Conservation (phyloP, 2,329 filamentous ascomycete genomes). For the Endothia cerciana region DNA sequence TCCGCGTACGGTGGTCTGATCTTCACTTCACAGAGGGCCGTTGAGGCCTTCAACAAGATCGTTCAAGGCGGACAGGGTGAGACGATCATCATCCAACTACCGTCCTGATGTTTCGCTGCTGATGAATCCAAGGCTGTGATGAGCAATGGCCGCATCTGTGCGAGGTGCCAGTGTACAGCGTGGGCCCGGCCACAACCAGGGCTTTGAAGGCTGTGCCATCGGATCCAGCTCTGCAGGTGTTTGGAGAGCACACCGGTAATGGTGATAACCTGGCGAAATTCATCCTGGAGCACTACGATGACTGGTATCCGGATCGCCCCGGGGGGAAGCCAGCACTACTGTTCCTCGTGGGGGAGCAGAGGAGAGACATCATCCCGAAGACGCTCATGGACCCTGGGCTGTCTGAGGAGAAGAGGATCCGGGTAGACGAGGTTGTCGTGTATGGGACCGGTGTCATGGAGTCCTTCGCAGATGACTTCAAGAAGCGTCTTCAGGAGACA, state of each 20-base stretch:
- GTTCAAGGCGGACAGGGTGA: constrained; percentile 56
- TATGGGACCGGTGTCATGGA: constrained; percentile 86
- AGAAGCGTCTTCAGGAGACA: constrained; percentile 51
- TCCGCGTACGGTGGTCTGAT: constrained; percentile 73
- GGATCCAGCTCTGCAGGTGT: constrained; percentile 61
- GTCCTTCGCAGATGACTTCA: constrained; percentile 74
- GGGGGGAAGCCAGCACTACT: constrained; percentile 68
- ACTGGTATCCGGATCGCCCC: constrained; percentile 49
- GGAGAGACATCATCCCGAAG: constrained; percentile 86
- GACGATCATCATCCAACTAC: constrained; percentile 22
- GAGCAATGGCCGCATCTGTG: constrained; percentile 56
- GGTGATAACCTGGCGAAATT: constrained; percentile 78
- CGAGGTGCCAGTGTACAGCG: constrained; percentile 71
- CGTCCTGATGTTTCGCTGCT: constrained; percentile 15
- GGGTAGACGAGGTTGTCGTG: constrained; percentile 78
- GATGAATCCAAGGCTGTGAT: constrained; percentile 7
- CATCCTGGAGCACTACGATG: constrained; percentile 77
- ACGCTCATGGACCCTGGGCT: constrained; percentile 67
- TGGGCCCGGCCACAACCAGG: constrained; percentile 79
- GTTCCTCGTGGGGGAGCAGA: constrained; percentile 88
- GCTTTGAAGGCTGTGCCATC: constrained; percentile 64
- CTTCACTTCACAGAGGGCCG: constrained; percentile 82
- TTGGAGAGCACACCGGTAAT: constrained; percentile 82
- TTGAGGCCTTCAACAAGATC: constrained; percentile 73
- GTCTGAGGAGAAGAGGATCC: constrained; percentile 55